Evolutionary conservation across 495 filamentous ascomycete species (phyloP), one percentile per base, ranked within the genome.

Genomic region (Neurospora terricola): DNA sequence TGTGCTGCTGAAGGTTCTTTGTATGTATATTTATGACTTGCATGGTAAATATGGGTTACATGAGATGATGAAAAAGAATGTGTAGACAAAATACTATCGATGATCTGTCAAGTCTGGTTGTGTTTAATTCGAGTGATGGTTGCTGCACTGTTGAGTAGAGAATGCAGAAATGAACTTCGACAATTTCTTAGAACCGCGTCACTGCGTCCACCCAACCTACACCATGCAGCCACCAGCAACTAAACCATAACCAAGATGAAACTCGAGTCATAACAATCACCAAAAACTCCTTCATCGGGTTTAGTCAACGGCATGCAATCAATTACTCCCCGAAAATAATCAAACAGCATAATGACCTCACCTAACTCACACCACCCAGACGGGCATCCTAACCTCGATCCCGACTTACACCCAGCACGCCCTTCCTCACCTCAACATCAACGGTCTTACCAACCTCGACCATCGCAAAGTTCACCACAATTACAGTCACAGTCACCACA

Each of bases 21-120:
- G 69, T 72, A 69, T 76, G 72, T 72, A 76, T 72, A 34, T 69
- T 73, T 66, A 62, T 27, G 54, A 66, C 54, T 66, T 34, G 14
- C 54, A 66, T 34, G 54, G 7, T 66, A 34, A 18, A 66, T 69
- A 39, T 37, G 38, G n/a, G 40, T 36, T 21, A 4, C 34, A 14
- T 39, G 43, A 38, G 36, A 18, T 73, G 72, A 77, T 34, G 38
- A 34, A 72, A 40, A 30, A 12, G 7, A 4, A 43, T 30, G 54
- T 14, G 2, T 66, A 66, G 54, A 66, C 54, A 66, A 34, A 66
- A 66, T 66, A 9, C 6, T 2, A 34, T 62, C 1, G 7, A 66
- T 18, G 7, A 9, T 34, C 12, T 34, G 54, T 66, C 14, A 34
- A 14, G 12, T 66, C 14, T 34, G 54, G 23, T 30, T 30, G 54